phyloP scores from a whole-genome alignment of 23 red algal species.

The Gracilariopsis chorda region DNA sequence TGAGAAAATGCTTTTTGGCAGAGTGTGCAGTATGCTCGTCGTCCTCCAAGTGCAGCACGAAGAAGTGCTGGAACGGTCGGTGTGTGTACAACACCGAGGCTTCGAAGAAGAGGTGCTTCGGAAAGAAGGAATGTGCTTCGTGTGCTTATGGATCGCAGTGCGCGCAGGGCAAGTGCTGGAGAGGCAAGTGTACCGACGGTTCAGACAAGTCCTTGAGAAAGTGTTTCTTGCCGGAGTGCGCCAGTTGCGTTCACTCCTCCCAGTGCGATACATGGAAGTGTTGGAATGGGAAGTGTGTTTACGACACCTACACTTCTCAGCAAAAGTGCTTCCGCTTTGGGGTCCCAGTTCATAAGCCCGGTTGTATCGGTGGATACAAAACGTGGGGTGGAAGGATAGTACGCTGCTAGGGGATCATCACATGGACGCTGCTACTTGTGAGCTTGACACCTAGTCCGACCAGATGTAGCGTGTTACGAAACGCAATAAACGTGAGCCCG shows the following conservation, averaged over 20 bases:
- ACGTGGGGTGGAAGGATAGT: no score
- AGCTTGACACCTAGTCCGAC: no score
- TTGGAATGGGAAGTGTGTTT: neutral
- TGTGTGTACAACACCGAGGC: constrained; percentile 23
- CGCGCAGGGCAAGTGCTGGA: neutral
- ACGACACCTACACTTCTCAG: neutral
- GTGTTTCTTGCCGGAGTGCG: neutral
- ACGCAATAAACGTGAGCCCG: no score
- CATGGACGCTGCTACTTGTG: no score
- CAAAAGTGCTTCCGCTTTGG: neutral
- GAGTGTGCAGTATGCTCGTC: neutral
- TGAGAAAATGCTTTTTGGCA: constrained; percentile 11
- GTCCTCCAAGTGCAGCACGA: neutral
- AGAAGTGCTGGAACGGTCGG: constrained; percentile 23
- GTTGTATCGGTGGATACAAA: no score
- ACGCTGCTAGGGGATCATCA: no score
- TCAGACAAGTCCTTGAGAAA: neutral
- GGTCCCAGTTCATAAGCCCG: no score
- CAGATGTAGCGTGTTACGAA: no score
- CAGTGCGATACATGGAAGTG: neutral
- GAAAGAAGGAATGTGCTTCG: neutral
- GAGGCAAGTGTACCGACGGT: neutral
- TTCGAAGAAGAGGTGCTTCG: constrained; percentile 36
- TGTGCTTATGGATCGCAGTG: neutral
- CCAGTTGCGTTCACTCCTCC: neutral